phyloP scores from a whole-genome alignment of 169 alveolate species.

The Plasmodium ovale region DNA sequence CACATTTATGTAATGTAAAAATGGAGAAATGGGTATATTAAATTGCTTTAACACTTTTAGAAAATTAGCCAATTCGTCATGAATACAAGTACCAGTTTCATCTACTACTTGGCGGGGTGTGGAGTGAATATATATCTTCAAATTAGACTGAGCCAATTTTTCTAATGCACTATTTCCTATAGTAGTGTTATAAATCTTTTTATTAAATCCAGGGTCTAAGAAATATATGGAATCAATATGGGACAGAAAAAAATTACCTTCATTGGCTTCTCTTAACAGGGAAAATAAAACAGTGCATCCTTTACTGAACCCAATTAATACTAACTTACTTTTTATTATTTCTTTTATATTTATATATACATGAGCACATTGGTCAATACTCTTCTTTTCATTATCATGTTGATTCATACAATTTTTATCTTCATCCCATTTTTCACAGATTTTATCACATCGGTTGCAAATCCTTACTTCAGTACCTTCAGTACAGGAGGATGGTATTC shows the following conservation, averaged over 20 bases:
- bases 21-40: slow-evolving; percentile 10
- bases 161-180: slow-evolving; percentile 35
- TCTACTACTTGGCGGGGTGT: slow-evolving; percentile 48
- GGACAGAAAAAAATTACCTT: slow-evolving; percentile 7
- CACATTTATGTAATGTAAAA: slow-evolving; percentile 31
- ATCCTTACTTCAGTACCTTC: neutral
- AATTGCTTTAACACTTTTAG: slow-evolving; percentile 7
- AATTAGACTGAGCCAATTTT: slow-evolving; percentile 7
- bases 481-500: neutral
- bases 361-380: neutral
- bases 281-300: slow-evolving; percentile 65
- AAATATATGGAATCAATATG: slow-evolving; percentile 29
- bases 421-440: too few relatives aligned
- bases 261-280: slow-evolving; percentile 26
- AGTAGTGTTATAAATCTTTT: slow-evolving; percentile 8
- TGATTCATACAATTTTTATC: too few relatives aligned
- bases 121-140: slow-evolving; percentile 51
- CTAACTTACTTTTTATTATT: slow-evolving; percentile 4
- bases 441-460: neutral
- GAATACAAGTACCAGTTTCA: slow-evolving; percentile 1
- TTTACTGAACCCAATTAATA: slow-evolving; percentile 69
- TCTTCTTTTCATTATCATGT: neutral
- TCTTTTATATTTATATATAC: neutral
- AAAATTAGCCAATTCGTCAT: slow-evolving; percentile 35
- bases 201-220: slow-evolving; percentile 66